Evolutionary conservation across 202 grass and related monocot species (phyloP).

Genomic region (Hordeum pubiflorum): DNA sequence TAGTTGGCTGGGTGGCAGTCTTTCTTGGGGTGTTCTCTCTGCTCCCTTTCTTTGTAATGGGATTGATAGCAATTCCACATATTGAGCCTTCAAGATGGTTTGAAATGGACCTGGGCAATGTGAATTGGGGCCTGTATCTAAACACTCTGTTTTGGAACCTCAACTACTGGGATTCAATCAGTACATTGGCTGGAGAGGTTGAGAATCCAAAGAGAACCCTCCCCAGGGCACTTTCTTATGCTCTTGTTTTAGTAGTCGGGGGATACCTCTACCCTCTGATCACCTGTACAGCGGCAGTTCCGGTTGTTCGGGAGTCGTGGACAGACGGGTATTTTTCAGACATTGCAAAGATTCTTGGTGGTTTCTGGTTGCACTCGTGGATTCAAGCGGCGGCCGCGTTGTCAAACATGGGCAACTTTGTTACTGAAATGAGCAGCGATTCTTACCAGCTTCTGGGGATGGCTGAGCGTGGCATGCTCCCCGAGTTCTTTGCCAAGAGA

Average conservation of each 20-base stretch:
- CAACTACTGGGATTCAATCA: slow-evolving; percentile 65
- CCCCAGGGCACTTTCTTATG: slow-evolving; percentile 57
- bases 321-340: slow-evolving; percentile 66
- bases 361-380: slow-evolving; percentile 59
- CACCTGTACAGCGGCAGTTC: slow-evolving; percentile 46
- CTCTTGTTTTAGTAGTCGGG: slow-evolving; percentile 43
- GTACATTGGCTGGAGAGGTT: slow-evolving; percentile 59
- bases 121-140: slow-evolving; percentile 53
- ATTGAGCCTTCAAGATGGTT: slow-evolving; percentile 61
- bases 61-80: slow-evolving; percentile 48
- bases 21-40: slow-evolving; percentile 54
- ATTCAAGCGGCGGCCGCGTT: slow-evolving; percentile 51
- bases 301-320: slow-evolving; percentile 56
- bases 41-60: slow-evolving; percentile 57
- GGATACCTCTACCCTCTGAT: slow-evolving; percentile 60
- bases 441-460: slow-evolving; percentile 73
- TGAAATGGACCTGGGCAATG: slow-evolving; percentile 31
- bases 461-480: slow-evolving; percentile 75
- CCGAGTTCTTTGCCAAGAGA: slow-evolving; percentile 60
- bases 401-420: slow-evolving; percentile 67
- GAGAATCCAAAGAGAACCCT: slow-evolving; percentile 58
- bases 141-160: slow-evolving; percentile 75
- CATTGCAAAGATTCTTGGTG: slow-evolving; percentile 50
- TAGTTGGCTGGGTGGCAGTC: slow-evolving; percentile 71
- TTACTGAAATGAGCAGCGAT: slow-evolving; percentile 67